These are phyloP conservation scores for Gynostemma pentaphyllum DNA, from an alignment of 306 rosid genomes.

Conservation along the genomic window DNA sequence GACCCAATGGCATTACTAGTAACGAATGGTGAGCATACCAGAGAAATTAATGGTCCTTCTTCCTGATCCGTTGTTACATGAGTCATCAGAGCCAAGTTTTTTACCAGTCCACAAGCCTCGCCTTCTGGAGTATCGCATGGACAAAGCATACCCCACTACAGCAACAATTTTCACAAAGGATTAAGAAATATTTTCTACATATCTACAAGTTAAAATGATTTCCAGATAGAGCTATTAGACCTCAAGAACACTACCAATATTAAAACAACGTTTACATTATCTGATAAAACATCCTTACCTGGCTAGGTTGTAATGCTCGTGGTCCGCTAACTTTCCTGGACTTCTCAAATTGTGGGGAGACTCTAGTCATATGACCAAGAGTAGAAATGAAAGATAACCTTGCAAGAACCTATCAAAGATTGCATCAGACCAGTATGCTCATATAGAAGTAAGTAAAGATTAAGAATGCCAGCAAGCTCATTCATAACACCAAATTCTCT, in stretches of 20 bases:
- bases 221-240: not conserved
- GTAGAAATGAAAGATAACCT: constrained; percentile 70
- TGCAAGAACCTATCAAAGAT: constrained; percentile 46
- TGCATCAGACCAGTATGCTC: not conserved
- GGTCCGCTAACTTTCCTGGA: constrained; percentile 93
- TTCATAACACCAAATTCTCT: not conserved
- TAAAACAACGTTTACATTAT: not conserved
- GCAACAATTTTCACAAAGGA: not conserved
- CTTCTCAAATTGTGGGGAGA: constrained; percentile 89
- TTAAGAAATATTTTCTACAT: not conserved
- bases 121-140: constrained; percentile 99
- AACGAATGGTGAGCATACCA: constrained; percentile 26
- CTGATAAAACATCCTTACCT: constrained; percentile 32
- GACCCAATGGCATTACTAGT: not conserved
- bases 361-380: constrained; percentile 86
- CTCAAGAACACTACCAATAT: not conserved
- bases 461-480: constrained; percentile 1
- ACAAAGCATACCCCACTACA: constrained; percentile 99
- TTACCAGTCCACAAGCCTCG: constrained; percentile 87
- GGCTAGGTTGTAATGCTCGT: constrained; percentile 93
- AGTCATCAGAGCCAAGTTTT: constrained; percentile 91
- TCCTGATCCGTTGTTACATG: constrained; percentile 96
- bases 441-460: not conserved
- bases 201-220: not conserved
- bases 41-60: constrained; percentile 57